Evolutionary conservation across 768 basidiomycete genomes (phyloP), one percentile per base, ranked within the genome.

Genomic region (Guyanaporus albipodus): DNA sequence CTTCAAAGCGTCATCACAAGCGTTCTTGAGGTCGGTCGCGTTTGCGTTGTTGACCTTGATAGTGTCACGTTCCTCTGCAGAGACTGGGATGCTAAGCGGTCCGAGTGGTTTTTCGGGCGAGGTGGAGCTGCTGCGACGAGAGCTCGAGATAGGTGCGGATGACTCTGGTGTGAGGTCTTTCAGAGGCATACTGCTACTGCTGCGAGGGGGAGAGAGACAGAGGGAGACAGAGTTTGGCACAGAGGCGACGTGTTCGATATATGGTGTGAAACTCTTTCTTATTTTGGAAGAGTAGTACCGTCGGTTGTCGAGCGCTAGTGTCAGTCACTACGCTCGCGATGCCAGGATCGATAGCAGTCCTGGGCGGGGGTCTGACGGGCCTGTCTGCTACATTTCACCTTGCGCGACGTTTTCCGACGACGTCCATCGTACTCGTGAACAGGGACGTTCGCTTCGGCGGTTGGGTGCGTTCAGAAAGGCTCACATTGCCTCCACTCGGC

Each of bases 1-100:
- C 68, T 90, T 91, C 48, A 97, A 71, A 36, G 85, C 85, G 70
- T 98, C 94, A 67, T 98, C 94, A 51, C 81, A 83, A 15, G 82
- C 77, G 56, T 83, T 81, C 66, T 83, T 83, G 54, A 84, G 72
- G 53, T 84, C 82, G 15, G 74, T 75, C 29, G 69, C 46, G 57
- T 69, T 82, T 4, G 73, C 71, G 52, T 76, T 78, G 68, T 84
- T 84, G 49, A 83, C 76, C 60, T 79, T 83, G 58, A 83, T 68
- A 7, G 67, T 63, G 42, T 83, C 81, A 38, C 80, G 71, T 27
- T 75, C 71, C 42, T 67, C 71, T 3, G 71, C 53, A 10, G 73
- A 50, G 11, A 76, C 63, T 12, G 68, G 55, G 42, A 79, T 67
- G 52, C 77, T 76, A 24, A 82, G 70, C 12, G 80, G 80, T 2